A percentile compares a stretch with the other conserved stretches of the same genome.
Evolutionary conservation across 148 eudicot species (phyloP).

Genomic region (Vaccinium vitisidaea): DNA sequence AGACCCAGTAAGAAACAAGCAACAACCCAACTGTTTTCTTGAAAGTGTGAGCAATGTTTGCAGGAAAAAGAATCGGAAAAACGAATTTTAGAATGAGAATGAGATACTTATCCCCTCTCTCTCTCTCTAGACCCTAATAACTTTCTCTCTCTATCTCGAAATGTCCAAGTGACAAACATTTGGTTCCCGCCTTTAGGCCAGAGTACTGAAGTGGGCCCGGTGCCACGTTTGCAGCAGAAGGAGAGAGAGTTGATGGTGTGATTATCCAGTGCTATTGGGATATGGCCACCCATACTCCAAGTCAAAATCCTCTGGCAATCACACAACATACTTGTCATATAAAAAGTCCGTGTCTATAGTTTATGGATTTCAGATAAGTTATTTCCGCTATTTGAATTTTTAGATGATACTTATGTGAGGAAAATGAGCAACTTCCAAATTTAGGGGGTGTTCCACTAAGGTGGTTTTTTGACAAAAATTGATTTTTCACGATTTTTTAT

Average conservation of each 20-base stretch:
- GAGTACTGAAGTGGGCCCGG: not conserved
- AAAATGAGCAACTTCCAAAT: no score
- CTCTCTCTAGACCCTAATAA: not conserved
- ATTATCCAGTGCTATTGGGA: not conserved
- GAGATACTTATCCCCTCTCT: slow-evolving; percentile 9
- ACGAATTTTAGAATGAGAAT: not conserved
- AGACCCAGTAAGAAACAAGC: not conserved
- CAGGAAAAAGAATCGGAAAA: slow-evolving; percentile 14
- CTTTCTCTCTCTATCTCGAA: not conserved
- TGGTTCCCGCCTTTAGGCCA: slow-evolving; percentile 16
- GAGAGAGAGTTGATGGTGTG: not conserved
- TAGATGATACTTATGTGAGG: no score
- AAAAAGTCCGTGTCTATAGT: no score
- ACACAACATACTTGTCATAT: no score
- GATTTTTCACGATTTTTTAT: no score
- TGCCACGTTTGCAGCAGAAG: not conserved
- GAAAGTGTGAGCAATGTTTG: not conserved
- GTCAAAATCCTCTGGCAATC: no score
- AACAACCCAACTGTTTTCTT: not conserved
- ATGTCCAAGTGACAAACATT: slow-evolving; percentile 7
- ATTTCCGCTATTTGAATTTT: no score
- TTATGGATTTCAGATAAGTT: no score
- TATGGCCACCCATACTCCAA: not conserved
- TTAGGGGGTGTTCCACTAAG: no score
- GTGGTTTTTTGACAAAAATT: no score